Evolutionary conservation across 2,329 filamentous ascomycete species (phyloP).

Genomic region (Phyllosticta paracitricarpa): DNA sequence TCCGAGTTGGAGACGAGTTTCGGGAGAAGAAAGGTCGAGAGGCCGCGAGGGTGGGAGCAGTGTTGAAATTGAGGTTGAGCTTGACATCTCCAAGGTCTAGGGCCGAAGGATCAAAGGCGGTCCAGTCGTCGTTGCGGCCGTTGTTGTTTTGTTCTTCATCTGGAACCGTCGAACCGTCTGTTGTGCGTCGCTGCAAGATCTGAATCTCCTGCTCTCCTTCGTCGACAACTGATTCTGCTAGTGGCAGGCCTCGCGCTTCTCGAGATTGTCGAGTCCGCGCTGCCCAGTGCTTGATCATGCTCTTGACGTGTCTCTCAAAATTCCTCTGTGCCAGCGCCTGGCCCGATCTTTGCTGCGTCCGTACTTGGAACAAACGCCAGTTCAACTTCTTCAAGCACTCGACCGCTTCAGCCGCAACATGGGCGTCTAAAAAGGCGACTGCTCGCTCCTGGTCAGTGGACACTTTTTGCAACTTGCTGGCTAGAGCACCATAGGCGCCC

Average conservation of each 20-base stretch:
- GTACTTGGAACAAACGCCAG: slow-evolving; percentile 47
- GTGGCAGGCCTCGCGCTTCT: slow-evolving; percentile 13
- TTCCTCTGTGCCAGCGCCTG: slow-evolving; percentile 43
- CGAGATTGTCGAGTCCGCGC: slow-evolving; percentile 30
- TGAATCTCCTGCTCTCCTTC: slow-evolving; percentile 5
- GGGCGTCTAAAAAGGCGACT: slow-evolving; percentile 35
- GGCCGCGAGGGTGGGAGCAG: slow-evolving; percentile 6
- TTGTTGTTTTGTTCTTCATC: slow-evolving; percentile 13
- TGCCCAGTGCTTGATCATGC: slow-evolving; percentile 47
- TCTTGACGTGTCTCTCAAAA: slow-evolving; percentile 44
- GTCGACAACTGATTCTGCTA: slow-evolving; percentile 12
- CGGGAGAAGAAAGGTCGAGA: background rate
- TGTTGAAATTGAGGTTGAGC: slow-evolving; percentile 11
- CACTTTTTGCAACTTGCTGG: slow-evolving; percentile 19
- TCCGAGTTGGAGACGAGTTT: slow-evolving; percentile 15
- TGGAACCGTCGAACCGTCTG: background rate
- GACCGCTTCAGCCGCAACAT: slow-evolving; percentile 37
- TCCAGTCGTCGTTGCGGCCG: slow-evolving; percentile 27
- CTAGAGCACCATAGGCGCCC: slow-evolving; percentile 18
- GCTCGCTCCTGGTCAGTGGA: slow-evolving; percentile 30
- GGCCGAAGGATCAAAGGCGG: slow-evolving; percentile 26
- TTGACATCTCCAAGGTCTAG: slow-evolving; percentile 18
- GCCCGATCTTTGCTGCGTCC: slow-evolving; percentile 41
- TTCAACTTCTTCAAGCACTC: slow-evolving; percentile 46
- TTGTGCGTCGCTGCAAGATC: background rate